Evolutionary conservation across 176 grass and related monocot genomes (phyloP), one percentile per base, ranked within the genome.

Genomic region (Poa pratensis): DNA sequence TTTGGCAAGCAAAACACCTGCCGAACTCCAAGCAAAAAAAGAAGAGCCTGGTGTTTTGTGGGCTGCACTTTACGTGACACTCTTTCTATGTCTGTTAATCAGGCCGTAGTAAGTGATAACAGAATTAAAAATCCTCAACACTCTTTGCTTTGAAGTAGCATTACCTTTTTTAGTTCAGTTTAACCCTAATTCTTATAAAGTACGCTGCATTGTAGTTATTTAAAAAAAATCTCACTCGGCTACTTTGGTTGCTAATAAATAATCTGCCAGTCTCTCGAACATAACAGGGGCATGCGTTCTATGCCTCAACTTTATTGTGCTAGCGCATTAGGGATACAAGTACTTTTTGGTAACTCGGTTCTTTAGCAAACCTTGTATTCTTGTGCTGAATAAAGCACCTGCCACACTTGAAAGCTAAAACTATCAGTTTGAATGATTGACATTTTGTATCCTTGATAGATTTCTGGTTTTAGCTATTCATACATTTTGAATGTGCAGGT

Each of bases 401-500:
- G 19, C 23, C 67, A 37, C 35, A 37, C 35, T 37, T 37, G 3
- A 46, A n/a, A 40, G 26, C 34, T 17, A 53, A 55, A 66, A n/a
- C 14, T 10, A 59, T 48, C 9, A 42, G 22, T 67, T 34, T 72
- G 62, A 18, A 81, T 58, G 32, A 34, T 80, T 60, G 10, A 15
- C 42, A 40, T 57, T 15, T 63, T 79, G 3, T n/a, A 10, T 13
- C 6, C 55, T 75, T 15, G 28, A 45, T 30, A 11, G 32, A 78
- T 77, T 77, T 76, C 30, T 86, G 11, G 20, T 77, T 89, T 40
- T 22, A 75, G 13, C 28, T 59, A 77, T 23, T 24, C 43, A 22
- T 52, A 14, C 52, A 71, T 77, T 55, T 76, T 59, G 8, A 77
- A 17, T 62, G n/a, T 89, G 45, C 87, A 92, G 90, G 90, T 34